These are phyloP conservation scores for Iberis amara DNA, from an alignment of 441 rosid species.

Conservation along the genomic window DNA sequence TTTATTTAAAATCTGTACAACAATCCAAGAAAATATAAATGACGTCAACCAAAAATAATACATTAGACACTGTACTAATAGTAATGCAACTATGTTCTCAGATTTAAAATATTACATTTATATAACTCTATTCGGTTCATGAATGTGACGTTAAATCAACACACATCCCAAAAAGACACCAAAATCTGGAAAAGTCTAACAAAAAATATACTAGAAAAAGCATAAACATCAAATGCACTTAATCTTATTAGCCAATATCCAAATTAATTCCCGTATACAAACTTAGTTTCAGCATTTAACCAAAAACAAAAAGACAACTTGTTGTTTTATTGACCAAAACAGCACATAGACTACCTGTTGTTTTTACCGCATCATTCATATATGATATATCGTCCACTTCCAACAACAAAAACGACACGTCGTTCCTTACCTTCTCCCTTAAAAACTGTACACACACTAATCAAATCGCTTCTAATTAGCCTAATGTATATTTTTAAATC, in stretches of 20 bases:
- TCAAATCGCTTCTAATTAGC: background rate
- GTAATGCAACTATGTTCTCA: too few relatives aligned
- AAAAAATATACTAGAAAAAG: background rate
- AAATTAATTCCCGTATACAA: background rate
- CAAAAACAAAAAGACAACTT: too few relatives aligned
- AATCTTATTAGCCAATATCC: conserved; percentile 8
- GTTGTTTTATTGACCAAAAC: background rate
- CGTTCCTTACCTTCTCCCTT: conserved; percentile 18
- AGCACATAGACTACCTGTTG: conserved; percentile 22
- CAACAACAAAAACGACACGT: conserved; percentile 3
- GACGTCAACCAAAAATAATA: too few relatives aligned
- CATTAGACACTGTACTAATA: too few relatives aligned
- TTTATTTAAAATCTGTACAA: too few relatives aligned
- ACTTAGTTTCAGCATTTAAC: too few relatives aligned
- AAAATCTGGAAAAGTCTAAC: conserved; percentile 7
- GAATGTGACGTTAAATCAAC: conserved; percentile 22
- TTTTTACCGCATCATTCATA: background rate
- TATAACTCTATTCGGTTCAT: conserved; percentile 19
- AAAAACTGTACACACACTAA: conserved; percentile 21
- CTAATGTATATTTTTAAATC: background rate
- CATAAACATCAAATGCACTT: conserved; percentile 5
- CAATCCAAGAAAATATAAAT: too few relatives aligned
- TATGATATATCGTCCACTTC: too few relatives aligned
- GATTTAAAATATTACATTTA: too few relatives aligned
- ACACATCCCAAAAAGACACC: conserved; percentile 17